Evolutionary conservation across 2,329 filamentous ascomycete species (phyloP), one percentile per base, ranked within the genome.

Genomic region (Cladorrhinum sp.): DNA sequence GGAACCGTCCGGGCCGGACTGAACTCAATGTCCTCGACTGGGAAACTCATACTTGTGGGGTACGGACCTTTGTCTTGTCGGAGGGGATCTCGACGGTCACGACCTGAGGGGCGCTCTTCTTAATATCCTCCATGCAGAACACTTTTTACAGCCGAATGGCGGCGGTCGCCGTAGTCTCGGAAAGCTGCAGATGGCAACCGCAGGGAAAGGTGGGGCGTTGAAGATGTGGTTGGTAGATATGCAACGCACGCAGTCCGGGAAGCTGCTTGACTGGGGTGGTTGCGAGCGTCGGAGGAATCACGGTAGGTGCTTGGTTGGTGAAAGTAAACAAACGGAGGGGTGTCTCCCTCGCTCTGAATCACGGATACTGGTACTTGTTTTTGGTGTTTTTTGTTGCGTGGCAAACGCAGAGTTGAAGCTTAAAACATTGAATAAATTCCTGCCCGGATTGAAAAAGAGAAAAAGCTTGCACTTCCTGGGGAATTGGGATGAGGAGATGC

Each of bases 31-130:
- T 67, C 70, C 62, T 57, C 59, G 56, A 69, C 71, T 67, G 68
- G 67, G 66, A 69, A 70, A 62, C 68, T 78, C 77, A 79, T 79
- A 78, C 77, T 78, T 75, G 67, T 65, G 65, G 65, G 62, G 63
- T 64, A 63, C 65, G 65, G 62, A 65, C 64, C 63, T 69, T 63
- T 60, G 69, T 64, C 65, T 70, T 65, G 66, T 69, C 65, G 64
- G 66, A 69, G 64, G 70, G 66, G 62, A 67, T 65, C 67, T 69
- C 70, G 66, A 69, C 66, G 57, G 68, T 64, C 49, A 67, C 63
- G 69, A 66, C 69, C 66, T 70, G 66, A 66, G 70, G 67, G 65
- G 57, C 62, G 62, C 62, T 68, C 67, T 70, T 68, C 67, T 69
- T 71, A 67, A 67, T 69, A 69, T 69, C 66, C 67, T 70, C 69